These are phyloP conservation scores for Aspergillus steynii DNA, from an alignment of 495 filamentous ascomycete genomes.

Conservation along the genomic window DNA sequence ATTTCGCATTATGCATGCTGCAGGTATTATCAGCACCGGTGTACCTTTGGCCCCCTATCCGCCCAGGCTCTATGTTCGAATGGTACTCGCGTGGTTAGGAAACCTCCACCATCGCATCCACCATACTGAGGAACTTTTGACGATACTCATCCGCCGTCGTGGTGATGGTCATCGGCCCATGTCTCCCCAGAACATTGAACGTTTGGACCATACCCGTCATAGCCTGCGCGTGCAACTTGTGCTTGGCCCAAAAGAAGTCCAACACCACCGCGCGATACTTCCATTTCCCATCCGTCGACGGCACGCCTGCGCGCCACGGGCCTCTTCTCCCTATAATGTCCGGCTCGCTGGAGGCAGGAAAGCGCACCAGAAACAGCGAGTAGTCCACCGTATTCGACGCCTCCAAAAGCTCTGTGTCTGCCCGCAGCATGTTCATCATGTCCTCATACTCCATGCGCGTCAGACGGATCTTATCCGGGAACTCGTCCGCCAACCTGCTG, in stretches of 20 bases:
- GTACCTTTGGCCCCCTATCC: not conserved
- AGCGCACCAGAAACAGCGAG: slow-evolving; percentile 65
- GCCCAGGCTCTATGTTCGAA: not conserved
- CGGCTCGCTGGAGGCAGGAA: slow-evolving; percentile 40
- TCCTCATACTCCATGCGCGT: slow-evolving; percentile 47
- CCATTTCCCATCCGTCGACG: slow-evolving; percentile 60
- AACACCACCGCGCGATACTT: slow-evolving; percentile 62
- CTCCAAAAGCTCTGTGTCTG: slow-evolving; percentile 60
- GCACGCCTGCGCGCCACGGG: slow-evolving; percentile 58
- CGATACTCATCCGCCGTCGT: slow-evolving; percentile 66
- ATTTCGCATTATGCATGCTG: not conserved
- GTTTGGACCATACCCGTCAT: slow-evolving; percentile 61
- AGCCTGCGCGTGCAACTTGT: slow-evolving; percentile 59
- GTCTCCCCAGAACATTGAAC: slow-evolving; percentile 57
- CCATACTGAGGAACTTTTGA: slow-evolving; percentile 63
- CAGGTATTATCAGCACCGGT: not conserved
- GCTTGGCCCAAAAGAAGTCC: slow-evolving; percentile 74
- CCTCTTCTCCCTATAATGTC: slow-evolving; percentile 26
- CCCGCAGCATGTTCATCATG: slow-evolving; percentile 49
- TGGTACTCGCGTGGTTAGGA: not conserved
- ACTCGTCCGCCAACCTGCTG: slow-evolving; percentile 59
- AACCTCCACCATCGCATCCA: slow-evolving; percentile 51
- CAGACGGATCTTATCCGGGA: slow-evolving; percentile 63
- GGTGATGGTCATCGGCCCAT: slow-evolving; percentile 71
- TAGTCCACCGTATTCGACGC: slow-evolving; percentile 67